Conservation (phyloP, 495 filamentous ascomycete genomes). For the Penicillium maclennaniae region DNA sequence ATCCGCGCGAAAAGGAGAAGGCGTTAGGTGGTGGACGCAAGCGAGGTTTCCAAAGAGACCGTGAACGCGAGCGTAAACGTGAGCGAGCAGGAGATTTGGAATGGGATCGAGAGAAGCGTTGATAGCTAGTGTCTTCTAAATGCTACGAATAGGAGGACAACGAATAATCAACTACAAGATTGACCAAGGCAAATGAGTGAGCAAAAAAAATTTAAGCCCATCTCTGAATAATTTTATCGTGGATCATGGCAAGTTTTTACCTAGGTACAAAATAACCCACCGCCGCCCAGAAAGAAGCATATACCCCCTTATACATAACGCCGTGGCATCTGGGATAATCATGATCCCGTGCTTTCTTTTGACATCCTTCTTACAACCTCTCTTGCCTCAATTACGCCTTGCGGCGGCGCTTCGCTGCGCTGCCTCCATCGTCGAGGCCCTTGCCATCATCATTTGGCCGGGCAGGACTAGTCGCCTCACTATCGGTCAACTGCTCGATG, state of each 20-base stretch:
- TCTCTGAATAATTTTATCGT: background rate
- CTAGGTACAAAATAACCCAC: background rate
- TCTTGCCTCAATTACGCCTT: slow-evolving; percentile 26
- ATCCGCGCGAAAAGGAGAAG: slow-evolving; percentile 80
- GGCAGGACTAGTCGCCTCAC: slow-evolving; percentile 43
- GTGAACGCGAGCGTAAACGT: slow-evolving; percentile 39
- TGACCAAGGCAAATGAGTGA: background rate
- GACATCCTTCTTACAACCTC: background rate
- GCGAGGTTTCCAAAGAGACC: slow-evolving; percentile 35
- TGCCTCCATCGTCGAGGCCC: slow-evolving; percentile 24
- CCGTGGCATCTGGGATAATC: background rate
- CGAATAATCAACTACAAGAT: background rate
- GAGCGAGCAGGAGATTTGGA: slow-evolving; percentile 35
- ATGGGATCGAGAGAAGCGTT: slow-evolving; percentile 30
- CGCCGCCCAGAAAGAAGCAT: background rate
- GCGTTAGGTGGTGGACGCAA: slow-evolving; percentile 46
- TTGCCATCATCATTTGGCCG: slow-evolving; percentile 27
- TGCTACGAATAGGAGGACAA: background rate
- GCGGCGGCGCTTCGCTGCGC: slow-evolving; percentile 34
- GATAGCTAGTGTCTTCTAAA: background rate
- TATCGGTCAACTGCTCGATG: slow-evolving; percentile 45
- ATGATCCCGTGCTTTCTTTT: background rate
- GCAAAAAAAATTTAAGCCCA: background rate
- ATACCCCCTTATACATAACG: background rate
- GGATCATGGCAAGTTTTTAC: slow-evolving; percentile 3